Conservation (phyloP, 2,329 filamentous ascomycete genomes). For the Didymella exigua region DNA sequence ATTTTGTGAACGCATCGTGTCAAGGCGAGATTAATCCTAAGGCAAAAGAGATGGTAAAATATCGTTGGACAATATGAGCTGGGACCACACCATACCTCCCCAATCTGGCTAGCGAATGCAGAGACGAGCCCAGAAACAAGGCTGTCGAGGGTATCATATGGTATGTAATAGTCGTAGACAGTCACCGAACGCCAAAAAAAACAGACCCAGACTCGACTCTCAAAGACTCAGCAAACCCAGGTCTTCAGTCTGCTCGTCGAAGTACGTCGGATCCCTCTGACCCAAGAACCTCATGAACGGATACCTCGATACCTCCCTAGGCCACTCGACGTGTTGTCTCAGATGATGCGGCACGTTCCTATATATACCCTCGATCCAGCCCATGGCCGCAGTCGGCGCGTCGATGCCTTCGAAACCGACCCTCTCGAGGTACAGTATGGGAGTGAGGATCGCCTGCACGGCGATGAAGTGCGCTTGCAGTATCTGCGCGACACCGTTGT, state of each 20-base stretch:
- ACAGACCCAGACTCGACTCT: neutral
- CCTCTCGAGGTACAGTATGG: constrained; percentile 46
- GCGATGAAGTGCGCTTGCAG: constrained; percentile 57
- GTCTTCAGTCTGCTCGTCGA: neutral
- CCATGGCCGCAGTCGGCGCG: constrained; percentile 38
- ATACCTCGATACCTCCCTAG: constrained; percentile 37
- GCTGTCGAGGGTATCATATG: constrained; percentile 5
- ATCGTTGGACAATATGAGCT: too few relatives aligned
- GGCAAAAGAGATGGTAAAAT: too few relatives aligned
- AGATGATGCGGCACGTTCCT: constrained; percentile 30
- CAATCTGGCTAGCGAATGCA: neutral
- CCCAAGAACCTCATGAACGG: constrained; percentile 37
- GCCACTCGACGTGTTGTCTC: constrained; percentile 39
- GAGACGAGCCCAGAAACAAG: neutral
- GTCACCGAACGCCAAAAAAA: neutral
- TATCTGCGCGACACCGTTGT: constrained; percentile 51
- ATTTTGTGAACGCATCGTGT: too few relatives aligned
- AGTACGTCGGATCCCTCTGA: constrained; percentile 12
- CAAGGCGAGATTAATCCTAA: too few relatives aligned
- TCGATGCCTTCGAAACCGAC: constrained; percentile 43
- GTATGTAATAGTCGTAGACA: neutral
- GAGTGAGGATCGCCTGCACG: constrained; percentile 53
- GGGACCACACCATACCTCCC: too few relatives aligned
- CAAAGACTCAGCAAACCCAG: neutral
- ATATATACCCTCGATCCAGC: constrained; percentile 45